These are phyloP conservation scores for Candida coquimbonensis DNA, from an alignment of 805 yeast species.

Conservation along the genomic window DNA sequence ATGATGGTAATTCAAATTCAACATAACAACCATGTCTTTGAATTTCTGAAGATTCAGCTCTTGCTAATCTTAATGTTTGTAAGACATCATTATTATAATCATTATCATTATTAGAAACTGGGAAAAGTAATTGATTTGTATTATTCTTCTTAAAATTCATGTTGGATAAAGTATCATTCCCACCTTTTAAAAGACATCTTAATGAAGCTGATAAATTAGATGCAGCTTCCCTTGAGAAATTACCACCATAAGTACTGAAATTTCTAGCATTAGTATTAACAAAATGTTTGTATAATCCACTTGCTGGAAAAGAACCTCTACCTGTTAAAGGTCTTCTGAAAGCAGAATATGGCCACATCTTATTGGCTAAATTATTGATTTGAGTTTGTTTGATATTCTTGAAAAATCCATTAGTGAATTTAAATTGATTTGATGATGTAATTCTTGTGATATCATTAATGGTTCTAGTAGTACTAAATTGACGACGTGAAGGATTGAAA, in stretches of 20 bases:
- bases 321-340: slow-evolving; percentile 20
- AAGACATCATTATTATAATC: background rate
- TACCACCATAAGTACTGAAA: slow-evolving; percentile 32
- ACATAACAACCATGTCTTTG: slow-evolving; percentile 41
- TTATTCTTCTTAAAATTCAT: slow-evolving; percentile 18
- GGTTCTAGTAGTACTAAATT: slow-evolving; percentile 18
- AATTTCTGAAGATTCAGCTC: slow-evolving; percentile 24
- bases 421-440: slow-evolving; percentile 5
- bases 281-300: slow-evolving; percentile 30
- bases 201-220: slow-evolving; percentile 46
- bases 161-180: slow-evolving; percentile 23
- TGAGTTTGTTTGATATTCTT: slow-evolving; percentile 2
- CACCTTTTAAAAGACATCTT: slow-evolving; percentile 30
- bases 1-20: slow-evolving; percentile 46
- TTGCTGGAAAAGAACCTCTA: slow-evolving; percentile 18
- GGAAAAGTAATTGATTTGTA: slow-evolving; percentile 16
- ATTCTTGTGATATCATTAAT: slow-evolving; percentile 7
- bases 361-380: slow-evolving; percentile 6
- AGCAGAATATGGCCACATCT: slow-evolving; percentile 21
- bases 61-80: slow-evolving; percentile 25
- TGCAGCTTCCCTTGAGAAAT: slow-evolving; percentile 48
- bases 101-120: background rate
- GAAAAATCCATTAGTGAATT: background rate
- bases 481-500: slow-evolving; percentile 5
- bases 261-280: slow-evolving; percentile 30